phyloP scores from a whole-genome alignment of 768 basidiomycete species.

The Cystobasidium onofrii region DNA sequence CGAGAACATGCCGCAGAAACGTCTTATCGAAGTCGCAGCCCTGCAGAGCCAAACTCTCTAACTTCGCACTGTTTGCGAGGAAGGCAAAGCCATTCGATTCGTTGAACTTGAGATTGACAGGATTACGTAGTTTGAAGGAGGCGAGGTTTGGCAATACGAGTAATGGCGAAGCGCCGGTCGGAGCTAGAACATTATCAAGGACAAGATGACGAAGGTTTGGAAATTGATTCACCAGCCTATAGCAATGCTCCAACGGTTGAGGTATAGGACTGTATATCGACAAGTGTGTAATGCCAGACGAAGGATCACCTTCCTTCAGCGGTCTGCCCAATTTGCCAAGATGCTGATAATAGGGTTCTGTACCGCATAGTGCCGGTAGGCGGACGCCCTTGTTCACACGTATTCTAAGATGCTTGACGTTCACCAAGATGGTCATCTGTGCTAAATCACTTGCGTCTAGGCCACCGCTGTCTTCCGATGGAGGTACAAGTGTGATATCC shows the following conservation, averaged over 20 bases:
- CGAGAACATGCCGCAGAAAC: background rate
- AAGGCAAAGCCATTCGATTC: background rate
- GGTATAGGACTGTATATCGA: constrained; percentile 4
- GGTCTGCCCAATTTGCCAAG: background rate
- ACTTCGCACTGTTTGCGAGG: background rate
- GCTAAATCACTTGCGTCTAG: background rate
- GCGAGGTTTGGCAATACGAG: background rate
- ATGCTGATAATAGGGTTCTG: background rate
- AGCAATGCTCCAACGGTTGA: background rate
- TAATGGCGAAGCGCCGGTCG: background rate
- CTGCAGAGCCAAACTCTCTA: background rate
- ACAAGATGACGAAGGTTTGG: background rate
- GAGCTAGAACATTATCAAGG: background rate
- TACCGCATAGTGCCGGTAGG: background rate
- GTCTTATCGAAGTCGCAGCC: background rate
- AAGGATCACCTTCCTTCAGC: background rate
- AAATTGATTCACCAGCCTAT: background rate
- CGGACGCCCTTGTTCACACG: background rate
- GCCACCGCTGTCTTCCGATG: constrained; percentile 9
- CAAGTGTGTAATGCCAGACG: background rate
- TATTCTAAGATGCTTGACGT: background rate
- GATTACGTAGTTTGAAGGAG: background rate
- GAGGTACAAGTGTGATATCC: background rate
- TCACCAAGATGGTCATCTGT: background rate
- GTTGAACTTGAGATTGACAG: background rate